These are phyloP conservation scores for Symbiodinium pilosum DNA, from an alignment of 73 alveolate species.

Conservation along the genomic window DNA sequence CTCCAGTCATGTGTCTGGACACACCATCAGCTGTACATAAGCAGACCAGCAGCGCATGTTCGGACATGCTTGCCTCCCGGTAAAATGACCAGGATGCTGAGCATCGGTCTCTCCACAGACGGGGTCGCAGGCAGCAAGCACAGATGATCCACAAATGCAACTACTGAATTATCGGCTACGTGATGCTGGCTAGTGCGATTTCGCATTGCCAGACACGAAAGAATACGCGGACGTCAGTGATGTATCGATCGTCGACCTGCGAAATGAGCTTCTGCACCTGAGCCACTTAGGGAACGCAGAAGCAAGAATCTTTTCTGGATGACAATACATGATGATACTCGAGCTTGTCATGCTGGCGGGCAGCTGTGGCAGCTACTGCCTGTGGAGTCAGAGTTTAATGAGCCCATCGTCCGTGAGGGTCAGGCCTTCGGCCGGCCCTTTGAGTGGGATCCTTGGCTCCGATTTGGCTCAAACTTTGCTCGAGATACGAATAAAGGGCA, in stretches of 20 bases:
- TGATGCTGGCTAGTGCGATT: not conserved
- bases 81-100: constrained; percentile 5
- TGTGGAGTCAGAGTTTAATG: not conserved
- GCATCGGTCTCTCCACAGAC: not conserved
- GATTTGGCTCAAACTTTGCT: not conserved
- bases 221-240: not conserved
- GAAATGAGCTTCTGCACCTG: not conserved
- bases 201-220: not conserved
- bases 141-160: not conserved
- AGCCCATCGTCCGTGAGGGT: constrained; percentile 42
- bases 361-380: too few species aligned
- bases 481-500: not conserved
- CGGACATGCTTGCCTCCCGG: not conserved
- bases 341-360: too few species aligned
- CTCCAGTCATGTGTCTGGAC: too few species aligned
- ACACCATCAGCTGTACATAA: not conserved
- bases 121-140: constrained; percentile 3
- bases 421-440: constrained; percentile 13
- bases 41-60: not conserved
- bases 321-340: too few species aligned
- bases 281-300: not conserved
- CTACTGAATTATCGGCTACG: not conserved
- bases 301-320: too few species aligned
- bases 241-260: not conserved
- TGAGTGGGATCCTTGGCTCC: constrained; percentile 22